Evolutionary conservation across 1,284 basidiomycete genomes (phyloP).

Genomic region (Schizophyllum amplum): DNA sequence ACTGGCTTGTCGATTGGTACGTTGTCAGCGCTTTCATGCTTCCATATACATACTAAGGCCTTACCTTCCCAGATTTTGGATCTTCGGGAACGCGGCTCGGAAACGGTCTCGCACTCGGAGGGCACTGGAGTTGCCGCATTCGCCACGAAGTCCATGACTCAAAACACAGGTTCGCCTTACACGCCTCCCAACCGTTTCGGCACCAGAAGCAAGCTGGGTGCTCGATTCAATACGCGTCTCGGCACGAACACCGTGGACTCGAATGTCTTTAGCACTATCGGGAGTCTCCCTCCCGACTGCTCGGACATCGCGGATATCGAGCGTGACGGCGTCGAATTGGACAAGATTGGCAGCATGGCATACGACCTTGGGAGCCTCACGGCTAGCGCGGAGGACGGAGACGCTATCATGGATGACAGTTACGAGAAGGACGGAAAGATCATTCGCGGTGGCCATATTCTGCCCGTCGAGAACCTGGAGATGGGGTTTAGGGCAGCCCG

Average conservation of each 20-base stretch:
- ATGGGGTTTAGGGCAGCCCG: constrained; percentile 31
- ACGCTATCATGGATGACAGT: constrained; percentile 23
- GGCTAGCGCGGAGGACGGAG: constrained; percentile 39
- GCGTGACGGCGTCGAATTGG: constrained; percentile 47
- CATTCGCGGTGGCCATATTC: constrained; percentile 3
- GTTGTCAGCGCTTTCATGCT: constrained; percentile 13
- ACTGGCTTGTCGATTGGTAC: constrained; percentile 64
- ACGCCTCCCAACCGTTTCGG: constrained; percentile 35
- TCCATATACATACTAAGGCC: constrained; percentile 1
- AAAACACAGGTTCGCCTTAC: constrained; percentile 38
- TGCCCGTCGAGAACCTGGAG: constrained; percentile 29
- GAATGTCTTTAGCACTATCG: constrained; percentile 61
- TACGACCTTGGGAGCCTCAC: constrained; percentile 36
- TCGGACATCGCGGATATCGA: constrained; percentile 33
- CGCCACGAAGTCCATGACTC: constrained; percentile 48
- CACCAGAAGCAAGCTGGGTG: constrained; percentile 28
- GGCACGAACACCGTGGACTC: constrained; percentile 38
- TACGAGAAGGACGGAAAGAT: constrained; percentile 25
- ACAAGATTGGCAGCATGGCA: constrained; percentile 38
- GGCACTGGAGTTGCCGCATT: constrained; percentile 53
- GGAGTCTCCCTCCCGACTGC: constrained; percentile 47
- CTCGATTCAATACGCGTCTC: constrained; percentile 28
- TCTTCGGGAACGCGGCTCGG: constrained; percentile 66
- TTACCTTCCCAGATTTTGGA: constrained; percentile 51
- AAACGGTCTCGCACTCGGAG: constrained; percentile 63